Evolutionary conservation across 306 rosid genomes (phyloP).

Genomic region (Canavalia gladiata): DNA sequence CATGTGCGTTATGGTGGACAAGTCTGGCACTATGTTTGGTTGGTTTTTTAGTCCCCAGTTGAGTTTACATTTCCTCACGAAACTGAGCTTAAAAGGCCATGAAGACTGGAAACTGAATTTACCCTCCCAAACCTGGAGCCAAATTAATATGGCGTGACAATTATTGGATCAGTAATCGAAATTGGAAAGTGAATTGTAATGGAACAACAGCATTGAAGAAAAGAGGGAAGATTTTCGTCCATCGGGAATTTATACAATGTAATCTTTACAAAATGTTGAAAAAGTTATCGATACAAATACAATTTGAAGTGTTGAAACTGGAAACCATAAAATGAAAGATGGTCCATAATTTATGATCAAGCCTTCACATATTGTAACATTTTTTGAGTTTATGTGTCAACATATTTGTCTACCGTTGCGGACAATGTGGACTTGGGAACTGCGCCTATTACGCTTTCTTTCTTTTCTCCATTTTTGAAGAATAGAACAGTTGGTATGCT

Average conservation of each 20-base stretch:
- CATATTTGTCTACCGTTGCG: slow-evolving; percentile 67
- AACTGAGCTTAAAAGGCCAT: background rate
- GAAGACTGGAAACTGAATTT: slow-evolving; percentile 10
- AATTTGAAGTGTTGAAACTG: slow-evolving; percentile 13
- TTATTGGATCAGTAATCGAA: background rate
- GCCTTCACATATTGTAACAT: background rate
- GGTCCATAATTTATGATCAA: slow-evolving; percentile 4
- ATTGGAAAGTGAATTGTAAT: background rate
- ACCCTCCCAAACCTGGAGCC: background rate
- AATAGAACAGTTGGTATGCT: slow-evolving; percentile 91
- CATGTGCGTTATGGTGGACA: slow-evolving; percentile 1
- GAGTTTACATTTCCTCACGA: background rate
- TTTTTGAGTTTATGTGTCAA: slow-evolving; percentile 47
- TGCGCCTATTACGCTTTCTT: slow-evolving; percentile 85
- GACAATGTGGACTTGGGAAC: slow-evolving; percentile 86
- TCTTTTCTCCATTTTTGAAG: slow-evolving; percentile 87
- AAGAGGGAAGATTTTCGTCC: slow-evolving; percentile 28
- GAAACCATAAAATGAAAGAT: slow-evolving; percentile 27
- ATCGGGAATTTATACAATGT: slow-evolving; percentile 33
- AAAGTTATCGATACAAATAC: slow-evolving; percentile 29
- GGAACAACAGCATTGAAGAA: slow-evolving; percentile 7
- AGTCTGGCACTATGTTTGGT: background rate
- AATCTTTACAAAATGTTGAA: slow-evolving; percentile 34
- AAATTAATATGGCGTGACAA: background rate
- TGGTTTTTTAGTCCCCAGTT: background rate